phyloP scores from a whole-genome alignment of 1,284 basidiomycete genomes.

The Tilletia setariae region DNA sequence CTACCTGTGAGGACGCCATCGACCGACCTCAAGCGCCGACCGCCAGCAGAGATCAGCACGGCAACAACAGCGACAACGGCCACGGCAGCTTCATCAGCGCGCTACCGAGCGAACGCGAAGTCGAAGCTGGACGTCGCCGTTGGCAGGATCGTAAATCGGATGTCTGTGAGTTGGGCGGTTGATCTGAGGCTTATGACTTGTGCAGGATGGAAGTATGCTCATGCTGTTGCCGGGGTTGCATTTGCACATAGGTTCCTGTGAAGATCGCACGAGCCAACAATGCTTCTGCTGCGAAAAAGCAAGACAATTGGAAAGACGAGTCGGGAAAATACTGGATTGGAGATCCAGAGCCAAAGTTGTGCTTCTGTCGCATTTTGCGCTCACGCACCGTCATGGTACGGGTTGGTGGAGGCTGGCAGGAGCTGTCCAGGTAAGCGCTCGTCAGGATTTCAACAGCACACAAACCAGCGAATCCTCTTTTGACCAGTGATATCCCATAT shows the following conservation, averaged over 20 bases:
- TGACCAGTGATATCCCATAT: background rate
- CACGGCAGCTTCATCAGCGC: slow-evolving; percentile 54
- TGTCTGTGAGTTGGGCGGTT: slow-evolving; percentile 62
- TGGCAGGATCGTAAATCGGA: slow-evolving; percentile 79
- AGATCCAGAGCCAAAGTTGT: slow-evolving; percentile 44
- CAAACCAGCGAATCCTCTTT: background rate
- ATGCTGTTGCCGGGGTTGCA: no score
- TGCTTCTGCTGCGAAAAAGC: background rate
- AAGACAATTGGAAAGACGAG: slow-evolving; percentile 23
- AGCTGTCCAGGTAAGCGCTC: slow-evolving; percentile 38
- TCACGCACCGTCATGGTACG: slow-evolving; percentile 52
- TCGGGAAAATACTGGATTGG: slow-evolving; percentile 48
- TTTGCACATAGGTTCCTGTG: slow-evolving; percentile 11
- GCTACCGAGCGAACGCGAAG: slow-evolving; percentile 78
- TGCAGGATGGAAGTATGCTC: no score
- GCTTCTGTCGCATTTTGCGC: slow-evolving; percentile 49
- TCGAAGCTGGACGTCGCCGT: slow-evolving; percentile 88
- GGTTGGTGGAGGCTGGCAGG: slow-evolving; percentile 53
- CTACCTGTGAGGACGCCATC: slow-evolving; percentile 9
- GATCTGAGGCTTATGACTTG: no score
- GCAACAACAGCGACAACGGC: slow-evolving; percentile 17
- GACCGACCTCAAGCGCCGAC: background rate
- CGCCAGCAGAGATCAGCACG: background rate
- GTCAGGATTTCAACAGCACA: no score
- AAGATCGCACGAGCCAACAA: background rate